Evolutionary conservation across 139 green algal species (phyloP), one percentile per base, ranked within the genome.

Genomic region (Haematococcus lacustris): DNA sequence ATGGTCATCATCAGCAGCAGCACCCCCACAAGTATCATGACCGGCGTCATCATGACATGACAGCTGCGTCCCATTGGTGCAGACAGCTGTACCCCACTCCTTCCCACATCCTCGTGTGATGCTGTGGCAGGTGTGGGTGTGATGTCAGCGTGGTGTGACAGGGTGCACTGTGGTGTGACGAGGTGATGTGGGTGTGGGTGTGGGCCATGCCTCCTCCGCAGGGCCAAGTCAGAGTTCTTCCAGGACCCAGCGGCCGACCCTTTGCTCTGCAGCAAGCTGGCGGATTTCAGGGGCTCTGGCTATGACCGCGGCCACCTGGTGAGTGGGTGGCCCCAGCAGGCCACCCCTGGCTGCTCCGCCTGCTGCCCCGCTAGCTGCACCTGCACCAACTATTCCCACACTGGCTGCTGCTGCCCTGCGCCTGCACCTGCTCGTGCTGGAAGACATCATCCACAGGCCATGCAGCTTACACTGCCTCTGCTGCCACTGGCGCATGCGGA

Each of bases 301-400:
- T 98, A 94, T 74, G 93, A 98, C 82, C 76, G 93, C 0, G 93
- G 93, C 2, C 93, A 98, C 80, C 82, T 98, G 87, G 88, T 88
- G n/a, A 86, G 88, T 88, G 68, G 6, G 77, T 43, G 38, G 9
- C 30, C 62, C n/a, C n/a, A n/a, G n/a, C n/a, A n/a, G n/a, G n/a
- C n/a, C n/a, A n/a, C n/a, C n/a, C n/a, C 43, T 28, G 43, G 43
- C 9, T 53, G 43, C 9, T 53, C 9, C 43, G 43, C 43, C 43
- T 53, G 43, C 9, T 9, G 9, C 17, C 9, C 43, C 43, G 17
- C 43, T 17, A n/a, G 51, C 51, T 32, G 51, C 13, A 25, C 47
- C 13, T 57, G 47, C 47, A 57, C n/a, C n/a, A n/a, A n/a, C n/a
- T n/a, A n/a, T n/a, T n/a, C n/a, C n/a, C n/a, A n/a, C n/a, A n/a